These are phyloP conservation scores for Cucumis cinereus DNA, from an alignment of 306 rosid species.

Conservation along the genomic window DNA sequence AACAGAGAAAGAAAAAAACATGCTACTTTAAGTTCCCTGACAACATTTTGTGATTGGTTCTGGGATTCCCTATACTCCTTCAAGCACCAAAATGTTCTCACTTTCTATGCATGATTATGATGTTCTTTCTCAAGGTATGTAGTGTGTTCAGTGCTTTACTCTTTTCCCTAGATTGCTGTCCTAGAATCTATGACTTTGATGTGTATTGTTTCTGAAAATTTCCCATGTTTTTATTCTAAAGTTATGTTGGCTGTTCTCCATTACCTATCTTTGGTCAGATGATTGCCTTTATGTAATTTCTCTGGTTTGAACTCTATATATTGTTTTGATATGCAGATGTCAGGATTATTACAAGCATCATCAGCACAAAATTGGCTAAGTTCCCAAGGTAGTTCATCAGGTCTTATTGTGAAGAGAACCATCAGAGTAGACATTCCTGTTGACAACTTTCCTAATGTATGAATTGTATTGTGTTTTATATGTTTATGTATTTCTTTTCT, in stretches of 20 bases:
- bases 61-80: background rate
- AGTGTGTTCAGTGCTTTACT: background rate
- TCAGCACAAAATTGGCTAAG: constrained; percentile 70
- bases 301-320: constrained; percentile 19
- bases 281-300: background rate
- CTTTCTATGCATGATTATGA: background rate
- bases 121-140: constrained; percentile 8
- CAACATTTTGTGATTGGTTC: background rate
- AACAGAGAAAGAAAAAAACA: background rate
- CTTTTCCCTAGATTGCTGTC: background rate
- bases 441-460: constrained; percentile 67
- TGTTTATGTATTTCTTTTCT: background rate
- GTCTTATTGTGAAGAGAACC: constrained; percentile 77
- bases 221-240: background rate
- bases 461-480: background rate
- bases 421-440: constrained; percentile 93
- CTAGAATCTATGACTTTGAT: background rate
- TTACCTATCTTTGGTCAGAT: background rate
- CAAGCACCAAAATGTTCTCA: background rate
- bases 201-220: background rate
- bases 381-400: constrained; percentile 71
- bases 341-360: constrained; percentile 56
- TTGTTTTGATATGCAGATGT: constrained; percentile 50
- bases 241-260: background rate
- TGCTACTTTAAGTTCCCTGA: background rate